Conservation (phyloP, 129 eudicot genomes). For the Scalesia atractyloides region DNA sequence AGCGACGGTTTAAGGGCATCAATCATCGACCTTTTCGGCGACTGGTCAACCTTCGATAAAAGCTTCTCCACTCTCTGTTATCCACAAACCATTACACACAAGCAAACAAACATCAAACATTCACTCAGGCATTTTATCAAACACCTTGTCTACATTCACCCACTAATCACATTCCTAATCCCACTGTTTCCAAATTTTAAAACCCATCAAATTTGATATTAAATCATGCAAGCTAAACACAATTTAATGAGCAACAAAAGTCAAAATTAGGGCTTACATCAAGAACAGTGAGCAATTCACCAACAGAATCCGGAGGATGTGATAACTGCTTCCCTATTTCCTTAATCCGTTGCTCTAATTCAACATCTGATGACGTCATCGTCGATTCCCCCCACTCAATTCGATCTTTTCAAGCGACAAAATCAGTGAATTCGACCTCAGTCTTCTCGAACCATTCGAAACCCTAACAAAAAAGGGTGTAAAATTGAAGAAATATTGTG, state of each 20-base stretch:
- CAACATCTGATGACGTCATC: slow-evolving; percentile 36
- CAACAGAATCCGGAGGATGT: slow-evolving; percentile 50
- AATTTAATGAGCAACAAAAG: not conserved
- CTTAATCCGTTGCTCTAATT: slow-evolving; percentile 59
- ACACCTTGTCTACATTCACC: not conserved
- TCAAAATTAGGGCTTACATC: slow-evolving; percentile 55
- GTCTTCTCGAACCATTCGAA: slow-evolving; percentile 35
- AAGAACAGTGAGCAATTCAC: slow-evolving; percentile 68
- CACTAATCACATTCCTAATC: not conserved
- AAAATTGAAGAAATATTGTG: too few species aligned
- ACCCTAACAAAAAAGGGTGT: slow-evolving; percentile 29
- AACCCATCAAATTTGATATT: slow-evolving; percentile 6
- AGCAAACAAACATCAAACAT: slow-evolving; percentile 1
- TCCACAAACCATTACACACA: slow-evolving; percentile 11
- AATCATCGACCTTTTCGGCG: slow-evolving; percentile 66
- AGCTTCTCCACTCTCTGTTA: slow-evolving; percentile 56
- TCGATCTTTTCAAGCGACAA: slow-evolving; percentile 22
- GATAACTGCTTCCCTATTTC: slow-evolving; percentile 56
- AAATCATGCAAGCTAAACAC: not conserved
- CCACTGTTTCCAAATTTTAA: not conserved
- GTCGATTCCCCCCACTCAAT: slow-evolving; percentile 15
- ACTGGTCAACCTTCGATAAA: slow-evolving; percentile 77
- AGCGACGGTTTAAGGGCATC: slow-evolving; percentile 66
- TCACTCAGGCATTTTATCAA: not conserved
- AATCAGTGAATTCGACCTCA: slow-evolving; percentile 38